Percentiles rank a stretch among this genome's conserved stretches.
Conservation (phyloP, 2,329 filamentous ascomycete genomes). For the Purpureocillium lavendulum region DNA sequence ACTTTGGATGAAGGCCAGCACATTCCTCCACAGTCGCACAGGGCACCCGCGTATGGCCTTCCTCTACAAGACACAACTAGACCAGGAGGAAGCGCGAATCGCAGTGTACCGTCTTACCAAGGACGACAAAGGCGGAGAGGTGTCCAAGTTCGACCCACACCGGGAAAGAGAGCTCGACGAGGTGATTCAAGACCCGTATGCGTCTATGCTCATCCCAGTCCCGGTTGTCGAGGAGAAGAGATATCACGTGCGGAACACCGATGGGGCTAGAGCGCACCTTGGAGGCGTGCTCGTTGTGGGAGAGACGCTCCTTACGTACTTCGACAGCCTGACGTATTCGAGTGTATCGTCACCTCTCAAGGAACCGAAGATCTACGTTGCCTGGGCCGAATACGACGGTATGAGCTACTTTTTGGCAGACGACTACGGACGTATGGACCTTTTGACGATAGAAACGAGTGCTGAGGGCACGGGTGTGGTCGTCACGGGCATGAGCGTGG, state of each 20-base stretch:
- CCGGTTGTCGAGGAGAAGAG: constrained; percentile 49
- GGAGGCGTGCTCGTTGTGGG: constrained; percentile 69
- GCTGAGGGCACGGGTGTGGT: constrained; percentile 56
- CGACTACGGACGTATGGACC: constrained; percentile 77
- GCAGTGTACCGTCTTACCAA: constrained; percentile 51
- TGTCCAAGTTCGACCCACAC: constrained; percentile 44
- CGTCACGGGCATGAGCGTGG: constrained; percentile 66
- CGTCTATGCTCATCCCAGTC: constrained; percentile 55
- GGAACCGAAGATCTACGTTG: constrained; percentile 79
- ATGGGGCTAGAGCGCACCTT: constrained; percentile 45
- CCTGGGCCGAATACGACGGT: constrained; percentile 79
- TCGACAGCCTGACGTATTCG: constrained; percentile 67
- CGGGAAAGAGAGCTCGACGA: constrained; percentile 48
- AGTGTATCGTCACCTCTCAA: constrained; percentile 56
- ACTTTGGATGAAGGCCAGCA: constrained; percentile 50
- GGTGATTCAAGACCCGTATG: constrained; percentile 45
- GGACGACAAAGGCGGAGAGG: constrained; percentile 47
- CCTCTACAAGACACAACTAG: constrained; percentile 45
- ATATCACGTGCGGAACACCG: constrained; percentile 49
- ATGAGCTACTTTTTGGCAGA: constrained; percentile 83
- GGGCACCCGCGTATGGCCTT: constrained; percentile 51
- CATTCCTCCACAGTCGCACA: constrained; percentile 49
- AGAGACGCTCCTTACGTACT: constrained; percentile 76
- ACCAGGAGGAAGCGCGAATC: constrained; percentile 44
- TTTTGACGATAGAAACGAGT: constrained; percentile 69